Base-by-base conservation (phyloP, 1,284 basidiomycete genomes). In the Cryptococcus sp. region DNA sequence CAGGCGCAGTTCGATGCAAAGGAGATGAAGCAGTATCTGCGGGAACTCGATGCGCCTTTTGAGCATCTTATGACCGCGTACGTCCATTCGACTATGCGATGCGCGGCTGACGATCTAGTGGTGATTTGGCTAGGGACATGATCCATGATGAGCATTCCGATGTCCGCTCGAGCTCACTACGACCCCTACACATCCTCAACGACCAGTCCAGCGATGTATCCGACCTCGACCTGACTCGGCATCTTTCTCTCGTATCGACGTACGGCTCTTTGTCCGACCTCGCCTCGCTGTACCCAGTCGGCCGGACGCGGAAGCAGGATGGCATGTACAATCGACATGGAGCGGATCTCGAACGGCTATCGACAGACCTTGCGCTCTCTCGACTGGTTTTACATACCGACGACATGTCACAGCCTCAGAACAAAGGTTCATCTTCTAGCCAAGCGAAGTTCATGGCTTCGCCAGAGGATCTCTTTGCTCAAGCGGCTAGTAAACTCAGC, bases 11-110 rank as follows among this genome's bases (percentile, higher is more conserved):
- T 63, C 24, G 38, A 38, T 3, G 42, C 51, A 2, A 21, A 45
- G 0, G 53, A 52, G 3, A 51, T 60, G 26, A 45, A 54, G 23
- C 46, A 47, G 25, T 53, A 63, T 31, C 40, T 68, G 12, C 35
- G 58, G 18, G 68, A 68, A 31, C 9, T 56, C 5, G 63, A 66
- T 4, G 65, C 56, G 0, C 60, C 57, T 2, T 43, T 62, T 2
- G 59, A 65, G 19, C 51, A 58, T 21, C 42, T 63, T 5, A 51
- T 65, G 42, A 69, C 66, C 5, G 54, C 55, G 67, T 69, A 25
- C 50, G 63, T 56, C 4, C 11, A 14, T 23, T 23, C 21, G 18
- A 26, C 18, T 12, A 32, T 36, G 23, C 38, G 21, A 23, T 10
- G 7, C 35, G 22, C 9, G 3, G 18, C 28, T 47, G 24, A 42